Evolutionary conservation across 305 asterid species (phyloP), one percentile per base, ranked within the genome.

Genomic region (Plantago coronopus): DNA sequence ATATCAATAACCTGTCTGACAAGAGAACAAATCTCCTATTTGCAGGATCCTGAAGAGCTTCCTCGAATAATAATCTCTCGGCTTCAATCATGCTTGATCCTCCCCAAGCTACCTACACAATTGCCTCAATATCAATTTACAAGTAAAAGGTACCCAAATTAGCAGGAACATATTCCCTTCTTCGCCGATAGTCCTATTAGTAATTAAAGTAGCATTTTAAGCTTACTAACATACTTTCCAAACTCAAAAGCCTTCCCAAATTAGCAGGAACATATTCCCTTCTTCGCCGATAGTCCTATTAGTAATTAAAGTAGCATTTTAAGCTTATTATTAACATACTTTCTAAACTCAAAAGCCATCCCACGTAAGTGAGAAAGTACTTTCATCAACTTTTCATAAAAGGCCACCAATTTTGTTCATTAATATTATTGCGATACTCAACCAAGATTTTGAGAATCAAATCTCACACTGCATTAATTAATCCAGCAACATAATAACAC

Each of bases 31-130:
- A 94, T 87, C 95, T 89, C 78, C 82, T 89, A 75, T 94, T 89
- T 0, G 95, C 91, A 10, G 95, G 96, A 80, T 89, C 90, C 63
- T 78, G 76, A 66, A 94, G 93, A 59, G 99, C 97, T 70, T 75
- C 84, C 59, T 73, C 81, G 71, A 94, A 78, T 63, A 94, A 74
- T 72, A 94, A 69, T 78, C 97, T 94, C 83, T 94, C 97, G n/a
- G 97, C 99, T 75, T 74, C 83, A 75, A 94, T 87, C 99, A 94
- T 94, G 78, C 89, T 89, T 37, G 95, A 79, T 73, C 85, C 90
- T 77, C 97, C 99, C 99, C 99, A 94, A 21, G 76, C 89, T 78
- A 94, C 99, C 99, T 94, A 79, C 80, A 86, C 48, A 68, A 69
- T 59, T 67, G 69, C 60, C 74, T 46, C 64, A 57, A 40, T 29